A percentile compares a stretch with the other conserved stretches of the same genome.
Conservation (phyloP, 192 early-diverging fungal species). For the Backusella macrospora region DNA sequence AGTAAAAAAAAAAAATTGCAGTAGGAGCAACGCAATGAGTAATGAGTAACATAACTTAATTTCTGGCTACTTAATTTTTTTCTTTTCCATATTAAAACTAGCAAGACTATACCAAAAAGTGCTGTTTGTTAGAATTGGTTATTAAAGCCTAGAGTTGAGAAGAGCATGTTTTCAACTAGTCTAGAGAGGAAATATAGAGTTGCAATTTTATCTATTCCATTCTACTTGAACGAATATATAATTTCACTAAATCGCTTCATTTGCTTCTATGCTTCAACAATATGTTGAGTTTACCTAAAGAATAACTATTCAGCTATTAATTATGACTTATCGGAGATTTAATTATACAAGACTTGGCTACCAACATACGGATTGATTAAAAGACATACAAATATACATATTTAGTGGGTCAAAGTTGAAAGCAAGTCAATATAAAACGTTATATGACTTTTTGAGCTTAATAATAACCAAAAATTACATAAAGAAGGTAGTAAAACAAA, state of each 20-base stretch:
- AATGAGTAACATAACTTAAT: neutral
- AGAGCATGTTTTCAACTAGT: neutral
- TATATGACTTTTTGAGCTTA: neutral
- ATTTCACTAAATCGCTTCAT: neutral
- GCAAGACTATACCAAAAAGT: neutral
- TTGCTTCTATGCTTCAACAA: neutral
- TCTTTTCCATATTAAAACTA: neutral
- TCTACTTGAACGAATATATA: neutral
- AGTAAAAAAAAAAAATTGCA: neutral
- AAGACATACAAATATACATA: neutral
- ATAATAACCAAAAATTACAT: neutral
- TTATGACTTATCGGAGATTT: constrained; percentile 3
- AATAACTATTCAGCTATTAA: neutral
- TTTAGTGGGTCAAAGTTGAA: too few relatives aligned
- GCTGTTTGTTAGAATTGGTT: neutral
- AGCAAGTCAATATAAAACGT: neutral
- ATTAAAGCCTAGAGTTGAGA: neutral
- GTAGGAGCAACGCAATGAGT: neutral
- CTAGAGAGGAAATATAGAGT: neutral
- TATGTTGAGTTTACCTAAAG: neutral
- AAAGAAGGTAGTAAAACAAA: neutral
- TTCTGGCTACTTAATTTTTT: neutral
- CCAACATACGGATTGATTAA: neutral
- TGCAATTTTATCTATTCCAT: neutral
- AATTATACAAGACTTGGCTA: neutral